phyloP scores from a whole-genome alignment of 2,329 filamentous ascomycete species.

The Penicillium fuscoglaucum region DNA sequence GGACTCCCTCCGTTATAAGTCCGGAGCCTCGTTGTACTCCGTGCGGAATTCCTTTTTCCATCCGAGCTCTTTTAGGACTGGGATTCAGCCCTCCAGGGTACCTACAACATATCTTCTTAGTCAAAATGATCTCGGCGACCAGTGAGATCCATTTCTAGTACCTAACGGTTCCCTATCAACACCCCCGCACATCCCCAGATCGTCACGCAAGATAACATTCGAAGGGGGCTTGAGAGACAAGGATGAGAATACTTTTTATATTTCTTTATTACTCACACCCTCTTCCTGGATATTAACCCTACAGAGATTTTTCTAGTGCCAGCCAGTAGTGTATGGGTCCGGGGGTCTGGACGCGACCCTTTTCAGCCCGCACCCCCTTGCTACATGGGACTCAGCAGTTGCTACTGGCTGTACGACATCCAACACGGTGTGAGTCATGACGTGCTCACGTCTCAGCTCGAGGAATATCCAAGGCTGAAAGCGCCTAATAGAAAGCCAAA shows the following conservation, averaged over 20 bases:
- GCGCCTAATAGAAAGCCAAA: background rate
- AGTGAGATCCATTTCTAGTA: conserved; percentile 5
- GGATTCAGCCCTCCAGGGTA: background rate
- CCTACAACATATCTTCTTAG: background rate
- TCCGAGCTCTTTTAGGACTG: background rate
- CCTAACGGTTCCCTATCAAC: background rate
- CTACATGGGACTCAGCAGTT: background rate
- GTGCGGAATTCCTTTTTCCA: background rate
- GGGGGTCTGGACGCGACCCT: background rate
- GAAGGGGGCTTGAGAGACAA: background rate
- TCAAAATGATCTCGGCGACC: background rate
- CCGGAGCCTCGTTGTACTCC: conserved; percentile 1
- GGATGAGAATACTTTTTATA: background rate
- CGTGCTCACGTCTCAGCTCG: conserved; percentile 12
- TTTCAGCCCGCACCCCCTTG: background rate
- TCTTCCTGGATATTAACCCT: background rate
- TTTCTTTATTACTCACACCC: conserved; percentile 1
- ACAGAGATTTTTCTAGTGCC: background rate
- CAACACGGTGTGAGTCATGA: conserved; percentile 19
- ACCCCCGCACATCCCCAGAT: conserved; percentile 1
- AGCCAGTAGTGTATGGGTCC: background rate
- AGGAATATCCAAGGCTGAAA: background rate
- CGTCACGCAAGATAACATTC: conserved; percentile 5
- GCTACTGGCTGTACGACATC: conserved; percentile 2
- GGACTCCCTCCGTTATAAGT: conserved; percentile 1